Conservation (phyloP, 2,329 filamentous ascomycete genomes). For the Cladosporium austrohemisphaericum region DNA sequence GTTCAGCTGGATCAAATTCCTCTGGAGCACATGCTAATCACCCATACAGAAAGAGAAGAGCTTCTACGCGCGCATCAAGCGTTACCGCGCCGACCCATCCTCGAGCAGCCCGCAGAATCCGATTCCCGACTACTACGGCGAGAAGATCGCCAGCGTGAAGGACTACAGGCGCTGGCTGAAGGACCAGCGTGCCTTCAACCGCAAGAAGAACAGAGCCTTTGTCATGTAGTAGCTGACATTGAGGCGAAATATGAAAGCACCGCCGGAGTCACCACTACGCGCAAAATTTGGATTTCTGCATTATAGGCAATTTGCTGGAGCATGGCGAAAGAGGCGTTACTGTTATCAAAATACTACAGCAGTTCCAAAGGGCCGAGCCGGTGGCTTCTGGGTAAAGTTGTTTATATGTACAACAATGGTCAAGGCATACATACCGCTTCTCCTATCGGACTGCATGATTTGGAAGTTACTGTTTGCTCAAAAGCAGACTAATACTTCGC, state of each 20-base stretch:
- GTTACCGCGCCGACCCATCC: constrained; percentile 84
- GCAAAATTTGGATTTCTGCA: background rate
- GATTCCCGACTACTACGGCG: constrained; percentile 95
- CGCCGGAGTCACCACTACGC: background rate
- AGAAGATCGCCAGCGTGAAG: constrained; percentile 91
- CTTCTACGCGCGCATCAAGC: constrained; percentile 89
- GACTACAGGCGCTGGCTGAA: constrained; percentile 95
- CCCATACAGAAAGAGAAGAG: constrained; percentile 76
- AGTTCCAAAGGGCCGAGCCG: too few relatives aligned
- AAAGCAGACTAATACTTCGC: constrained; percentile 30
- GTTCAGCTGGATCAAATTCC: background rate
- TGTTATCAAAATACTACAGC: too few relatives aligned
- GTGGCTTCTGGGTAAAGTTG: background rate
- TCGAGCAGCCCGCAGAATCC: constrained; percentile 88
- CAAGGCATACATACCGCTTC: background rate
- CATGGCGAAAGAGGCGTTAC: constrained; percentile 15
- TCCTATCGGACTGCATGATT: background rate
- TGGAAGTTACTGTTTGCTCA: too few relatives aligned
- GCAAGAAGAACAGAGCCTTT: constrained; percentile 63
- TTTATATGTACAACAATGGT: constrained; percentile 5
- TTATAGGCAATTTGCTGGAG: constrained; percentile 7
- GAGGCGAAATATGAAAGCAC: background rate
- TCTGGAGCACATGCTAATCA: background rate
- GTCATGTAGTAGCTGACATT: background rate
- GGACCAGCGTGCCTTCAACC: constrained; percentile 92